phyloP scores from a whole-genome alignment of 441 rosid genomes.

The Rhodomyrtus psidioides region DNA sequence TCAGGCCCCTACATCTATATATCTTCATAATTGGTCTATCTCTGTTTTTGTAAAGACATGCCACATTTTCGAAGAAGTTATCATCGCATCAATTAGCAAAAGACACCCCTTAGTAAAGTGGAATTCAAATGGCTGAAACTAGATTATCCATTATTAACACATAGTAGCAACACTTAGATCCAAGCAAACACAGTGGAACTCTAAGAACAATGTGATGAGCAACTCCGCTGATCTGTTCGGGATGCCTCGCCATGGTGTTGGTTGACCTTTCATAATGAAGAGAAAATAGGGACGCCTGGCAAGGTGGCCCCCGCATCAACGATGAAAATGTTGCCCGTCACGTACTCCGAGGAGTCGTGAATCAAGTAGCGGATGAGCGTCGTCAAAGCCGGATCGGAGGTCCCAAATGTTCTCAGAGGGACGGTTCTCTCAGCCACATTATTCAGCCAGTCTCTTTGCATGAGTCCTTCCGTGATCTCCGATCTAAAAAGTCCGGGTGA shows the following conservation, averaged over 20 bases:
- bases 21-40: no score
- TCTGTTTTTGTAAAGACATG: no score
- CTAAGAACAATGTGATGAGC: not conserved
- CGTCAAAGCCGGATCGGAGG: constrained; percentile 58
- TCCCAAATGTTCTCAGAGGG: constrained; percentile 36
- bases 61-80: not conserved
- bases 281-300: constrained; percentile 58
- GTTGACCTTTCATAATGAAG: constrained; percentile 38
- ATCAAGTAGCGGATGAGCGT: constrained; percentile 62
- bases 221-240: not conserved
- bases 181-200: not conserved
- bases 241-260: not conserved
- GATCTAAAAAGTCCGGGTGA: constrained; percentile 70
- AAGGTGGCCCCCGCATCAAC: constrained; percentile 58
- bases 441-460: constrained; percentile 53
- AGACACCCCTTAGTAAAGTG: not conserved
- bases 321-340: constrained; percentile 54
- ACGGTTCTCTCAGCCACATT: constrained; percentile 24
- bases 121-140: not conserved
- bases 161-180: not conserved
- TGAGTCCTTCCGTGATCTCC: constrained; percentile 53
- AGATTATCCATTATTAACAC: not conserved
- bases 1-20: no score
- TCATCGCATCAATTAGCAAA: not conserved
- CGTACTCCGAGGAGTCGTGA: constrained; percentile 58